Evolutionary conservation across 148 eudicot species (phyloP).

Genomic region (Camellia lanceoleosa): DNA sequence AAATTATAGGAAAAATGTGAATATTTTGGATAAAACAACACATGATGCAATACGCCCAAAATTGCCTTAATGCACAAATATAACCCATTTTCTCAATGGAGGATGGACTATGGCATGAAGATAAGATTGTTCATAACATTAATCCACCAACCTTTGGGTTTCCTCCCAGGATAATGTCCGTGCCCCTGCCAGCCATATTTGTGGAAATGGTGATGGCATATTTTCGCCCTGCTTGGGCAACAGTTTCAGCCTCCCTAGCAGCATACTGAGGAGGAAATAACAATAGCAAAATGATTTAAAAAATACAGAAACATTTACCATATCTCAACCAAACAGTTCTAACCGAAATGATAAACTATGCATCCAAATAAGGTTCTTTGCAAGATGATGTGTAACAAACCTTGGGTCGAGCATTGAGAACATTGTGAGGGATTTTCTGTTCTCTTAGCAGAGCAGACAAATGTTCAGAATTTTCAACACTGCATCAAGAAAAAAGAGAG

Average conservation of each 20-base stretch:
- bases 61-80: neutral
- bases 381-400: conserved; percentile 34
- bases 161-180: conserved; percentile 97
- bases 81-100: neutral
- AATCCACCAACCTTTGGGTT: conserved; percentile 71
- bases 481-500: conserved; percentile 41
- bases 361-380: conserved; percentile 2
- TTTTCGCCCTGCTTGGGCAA: conserved; percentile 97
- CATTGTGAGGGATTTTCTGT: conserved; percentile 83
- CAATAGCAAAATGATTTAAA: neutral
- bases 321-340: neutral
- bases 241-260: conserved; percentile 97
- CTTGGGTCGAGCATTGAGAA: conserved; percentile 98
- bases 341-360: neutral
- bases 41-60: neutral
- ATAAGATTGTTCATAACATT: neutral
- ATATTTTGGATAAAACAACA: neutral
- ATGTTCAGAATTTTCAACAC: conserved; percentile 96
- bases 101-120: conserved; percentile 1
- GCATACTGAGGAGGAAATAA: conserved; percentile 64
- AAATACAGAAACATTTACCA: neutral
- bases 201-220: conserved; percentile 94
- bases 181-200: conserved; percentile 99
- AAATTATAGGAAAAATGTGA: neutral
- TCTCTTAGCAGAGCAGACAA: conserved; percentile 66